phyloP scores from a whole-genome alignment of 129 eudicot species.

The Sambucus nigra region DNA sequence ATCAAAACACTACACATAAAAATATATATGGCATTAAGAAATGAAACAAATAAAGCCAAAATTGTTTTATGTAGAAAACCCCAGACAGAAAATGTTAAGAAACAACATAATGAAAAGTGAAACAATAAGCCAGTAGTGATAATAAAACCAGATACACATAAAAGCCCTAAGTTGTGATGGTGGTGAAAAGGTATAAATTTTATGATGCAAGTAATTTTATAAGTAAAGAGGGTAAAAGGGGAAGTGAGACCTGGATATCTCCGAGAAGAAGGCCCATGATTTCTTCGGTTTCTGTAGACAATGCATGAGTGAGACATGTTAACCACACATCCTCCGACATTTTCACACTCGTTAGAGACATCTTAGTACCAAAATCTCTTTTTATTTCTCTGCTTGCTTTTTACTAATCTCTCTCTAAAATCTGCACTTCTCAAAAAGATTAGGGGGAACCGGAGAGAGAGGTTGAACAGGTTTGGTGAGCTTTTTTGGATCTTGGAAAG shows the following conservation, averaged over 20 bases:
- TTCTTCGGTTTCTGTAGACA: conserved; percentile 99
- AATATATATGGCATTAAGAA: too few species aligned
- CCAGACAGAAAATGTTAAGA: too few species aligned
- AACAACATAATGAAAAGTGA: too few species aligned
- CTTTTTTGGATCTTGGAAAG: neutral
- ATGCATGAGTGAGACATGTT: conserved; percentile 88
- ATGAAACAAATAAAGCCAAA: too few species aligned
- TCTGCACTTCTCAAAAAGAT: neutral
- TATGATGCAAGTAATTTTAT: too few species aligned
- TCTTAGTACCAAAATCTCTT: conserved; percentile 8
- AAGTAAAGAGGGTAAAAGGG: too few species aligned
- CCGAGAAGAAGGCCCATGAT: conserved; percentile 99
- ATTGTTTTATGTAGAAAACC: too few species aligned
- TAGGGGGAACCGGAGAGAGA: neutral
- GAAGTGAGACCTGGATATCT: conserved; percentile 64
- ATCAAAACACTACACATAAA: too few species aligned
- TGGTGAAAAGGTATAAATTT: neutral
- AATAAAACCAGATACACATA: too few species aligned
- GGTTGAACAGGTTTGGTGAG: neutral
- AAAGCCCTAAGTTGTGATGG: neutral
- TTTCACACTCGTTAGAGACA: conserved; percentile 86
- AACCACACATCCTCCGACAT: conserved; percentile 98
- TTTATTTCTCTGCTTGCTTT: neutral
- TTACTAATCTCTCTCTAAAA: neutral
- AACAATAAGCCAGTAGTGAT: too few species aligned